Base-by-base conservation (phyloP, 768 basidiomycete genomes). In the Lactarius indigo region DNA sequence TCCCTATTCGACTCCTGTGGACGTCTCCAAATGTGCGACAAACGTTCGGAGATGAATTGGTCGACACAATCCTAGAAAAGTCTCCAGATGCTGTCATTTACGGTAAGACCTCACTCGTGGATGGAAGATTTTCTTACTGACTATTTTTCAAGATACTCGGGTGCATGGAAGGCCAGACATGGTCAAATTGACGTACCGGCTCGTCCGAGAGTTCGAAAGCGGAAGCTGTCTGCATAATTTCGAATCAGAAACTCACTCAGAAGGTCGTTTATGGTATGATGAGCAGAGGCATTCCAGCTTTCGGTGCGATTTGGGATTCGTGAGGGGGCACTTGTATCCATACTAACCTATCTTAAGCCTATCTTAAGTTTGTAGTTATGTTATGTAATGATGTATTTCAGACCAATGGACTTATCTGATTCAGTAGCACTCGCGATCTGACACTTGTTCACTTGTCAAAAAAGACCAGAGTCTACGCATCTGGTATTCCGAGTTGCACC, bases 301-400 rank as follows among this genome's bases (percentile, higher is more conserved):
- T 84, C 67, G 85, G 85, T 31, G 83, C 84, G 8, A 85, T 85
- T 67, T 87, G 83, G 83, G 84, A 87, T 72, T 85, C 84, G 7
- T 86, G 61, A 74, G 52, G n/a, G 31, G 44, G 42, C 42, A 44
- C 30, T 20, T n/a, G 26, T n/a, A 56, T 56, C 13, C 50, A 52
- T 52, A 52, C 10, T 12, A 6, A 39, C 37, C 37, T 39, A 39
- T 15, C 5, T 41, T 15, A 41, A 15, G 13, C 37, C 35, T 37
- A 37, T 13, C 13, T 41, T 13, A 41, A 23, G 20, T 23, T 50
- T 50, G 47, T 52, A n/a, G 23, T 50, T 26, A 50, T 39, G 37
- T 39, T 39, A 15, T 39, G 37, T 39, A 15, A 15, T 39, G 15
- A 52, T 52, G 50, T n/a, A n/a, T 52, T n/a, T 37, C 35, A 37